Evolutionary conservation across 1,139 yeast species (phyloP), one percentile per base, ranked within the genome.

Genomic region (Geotrichum bryndzae): DNA sequence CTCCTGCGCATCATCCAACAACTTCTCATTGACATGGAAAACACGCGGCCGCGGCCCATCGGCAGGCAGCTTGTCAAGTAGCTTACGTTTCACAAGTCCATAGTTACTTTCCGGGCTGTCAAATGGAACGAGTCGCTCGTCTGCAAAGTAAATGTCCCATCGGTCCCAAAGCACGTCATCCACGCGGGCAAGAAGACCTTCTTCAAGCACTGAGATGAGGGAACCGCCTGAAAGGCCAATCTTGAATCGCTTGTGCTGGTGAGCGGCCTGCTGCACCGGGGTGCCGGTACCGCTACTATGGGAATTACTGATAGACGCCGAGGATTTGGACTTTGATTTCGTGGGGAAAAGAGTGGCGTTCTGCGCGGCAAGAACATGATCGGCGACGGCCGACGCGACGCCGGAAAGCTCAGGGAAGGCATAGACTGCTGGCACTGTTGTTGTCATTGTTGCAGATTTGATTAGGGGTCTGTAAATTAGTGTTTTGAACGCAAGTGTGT

Each of bases 101-200:
- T 87, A 94, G 74, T 94, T 94, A 60, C 96, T 88, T 72, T 91
- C 96, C 2, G 84, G 82, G 54, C 89, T 85, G 61, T 83, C 87
- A 70, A 91, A 89, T 57, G 97, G 96, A 56, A 94, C 99, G 66
- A 94, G 79, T 74, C 99, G 84, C 78, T 94, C 99, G 75, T 94
- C 99, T 25, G 97, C 97, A 78, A 94, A 92, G 75, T 90, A 94
- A 63, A 94, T 84, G 72, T 94, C 97, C 99, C 99, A 94, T 72
- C 86, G 88, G 61, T 84, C 87, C 98, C 98, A 94, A 68, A 85
- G 86, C 52, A 94, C 86, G 66, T 85, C 91, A 57, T 82, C 81
- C 22, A 35, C 5, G 70, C 96, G 81, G 53, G 82, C 80, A 63
- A 92, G 77, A 65, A 94, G 79, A 15, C 97, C 98, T 74, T 92